Base-by-base conservation (phyloP, 257 asterid species). In the Anisodus tanguticus region DNA sequence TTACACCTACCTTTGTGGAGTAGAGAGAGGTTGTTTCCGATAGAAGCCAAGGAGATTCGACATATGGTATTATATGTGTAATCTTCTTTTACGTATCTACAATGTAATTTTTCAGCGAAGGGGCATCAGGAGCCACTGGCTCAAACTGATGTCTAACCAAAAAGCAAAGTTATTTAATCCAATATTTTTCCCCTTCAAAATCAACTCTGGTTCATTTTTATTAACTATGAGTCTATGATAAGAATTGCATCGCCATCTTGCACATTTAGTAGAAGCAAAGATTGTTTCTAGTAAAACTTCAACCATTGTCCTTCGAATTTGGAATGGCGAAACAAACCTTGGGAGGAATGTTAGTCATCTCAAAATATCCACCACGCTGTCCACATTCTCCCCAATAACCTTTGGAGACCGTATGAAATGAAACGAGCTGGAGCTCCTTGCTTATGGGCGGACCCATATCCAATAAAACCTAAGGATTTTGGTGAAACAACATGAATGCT, bases 361-460 rank as follows among this genome's bases (percentile, higher is more conserved):
- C 98, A 80, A 97, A 97, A 91, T 97, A 97, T 51, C 97, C 98
- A 58, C 99, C 98, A 55, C 99, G 98, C 80, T 97, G 99, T 81
- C 99, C 99, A 87, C 98, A 97, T 90, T 97, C 99, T 8, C 99
- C 98, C 90, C 88, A 97, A 83, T 91, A 94, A 86, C 99, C 99
- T 86, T 97, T 97, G 4, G 99, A 97, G 83, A 97, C 97, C 0
- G 98, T 95, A 93, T 97, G 98, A 83, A 93, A 97, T 5, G 99
- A 97, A 85, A 97, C 95, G 4, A 97, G 97, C 88, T 97, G 92
- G 72, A 92, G 86, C 79, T 89, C 97, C 88, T 90, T 92, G 91
- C 95, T 97, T 79, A 95, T 77, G 82, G 97, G 97, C 4, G 92
- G 89, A 45, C 95, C 97, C 98, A 95, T 95, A 87, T 90, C 92